A percentile compares a stretch with the other conserved stretches of the same genome.
These are phyloP conservation scores for Carpinus viminea DNA, from an alignment of 306 rosid genomes.

Conservation along the genomic window DNA sequence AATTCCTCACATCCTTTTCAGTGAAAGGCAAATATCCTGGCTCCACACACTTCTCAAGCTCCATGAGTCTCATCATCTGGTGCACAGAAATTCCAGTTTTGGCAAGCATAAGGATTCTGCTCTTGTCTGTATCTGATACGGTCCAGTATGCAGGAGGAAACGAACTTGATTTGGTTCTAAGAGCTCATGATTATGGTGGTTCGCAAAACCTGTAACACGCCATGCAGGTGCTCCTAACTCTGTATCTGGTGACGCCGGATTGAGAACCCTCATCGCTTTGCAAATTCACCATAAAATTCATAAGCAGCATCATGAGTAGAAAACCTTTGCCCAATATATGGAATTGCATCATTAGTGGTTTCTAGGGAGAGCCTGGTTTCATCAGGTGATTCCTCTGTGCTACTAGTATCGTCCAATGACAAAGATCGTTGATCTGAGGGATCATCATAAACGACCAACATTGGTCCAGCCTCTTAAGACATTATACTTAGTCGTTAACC, in stretches of 20 bases:
- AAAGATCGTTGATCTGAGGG: slow-evolving; percentile 84
- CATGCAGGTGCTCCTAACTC: slow-evolving; percentile 85
- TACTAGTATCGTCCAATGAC: slow-evolving; percentile 76
- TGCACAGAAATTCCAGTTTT: too few species aligned
- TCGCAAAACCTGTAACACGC: slow-evolving; percentile 94
- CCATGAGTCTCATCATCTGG: too few species aligned
- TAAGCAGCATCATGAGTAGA: slow-evolving; percentile 89
- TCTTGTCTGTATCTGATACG: slow-evolving; percentile 80
- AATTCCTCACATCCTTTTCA: too few species aligned
- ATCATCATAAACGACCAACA: slow-evolving; percentile 79
- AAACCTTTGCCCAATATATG: slow-evolving; percentile 87
- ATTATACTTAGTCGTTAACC: slow-evolving; percentile 38
- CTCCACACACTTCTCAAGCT: too few species aligned
- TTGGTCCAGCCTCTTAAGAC: slow-evolving; percentile 77
- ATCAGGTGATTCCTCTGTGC: slow-evolving; percentile 83
- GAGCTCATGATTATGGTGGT: slow-evolving; percentile 90
- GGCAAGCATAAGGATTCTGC: slow-evolving; percentile 87
- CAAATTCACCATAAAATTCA: slow-evolving; percentile 82
- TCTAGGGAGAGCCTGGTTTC: slow-evolving; percentile 73
- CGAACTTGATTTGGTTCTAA: slow-evolving; percentile 97
- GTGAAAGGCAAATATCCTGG: too few species aligned
- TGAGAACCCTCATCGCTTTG: slow-evolving; percentile 82
- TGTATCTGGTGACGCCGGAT: slow-evolving; percentile 86
- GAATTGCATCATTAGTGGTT: slow-evolving; percentile 60
- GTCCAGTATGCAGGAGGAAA: slow-evolving; percentile 96